Evolutionary conservation across 2,329 filamentous ascomycete species (phyloP).

Genomic region (Trichothecium sympodiale): DNA sequence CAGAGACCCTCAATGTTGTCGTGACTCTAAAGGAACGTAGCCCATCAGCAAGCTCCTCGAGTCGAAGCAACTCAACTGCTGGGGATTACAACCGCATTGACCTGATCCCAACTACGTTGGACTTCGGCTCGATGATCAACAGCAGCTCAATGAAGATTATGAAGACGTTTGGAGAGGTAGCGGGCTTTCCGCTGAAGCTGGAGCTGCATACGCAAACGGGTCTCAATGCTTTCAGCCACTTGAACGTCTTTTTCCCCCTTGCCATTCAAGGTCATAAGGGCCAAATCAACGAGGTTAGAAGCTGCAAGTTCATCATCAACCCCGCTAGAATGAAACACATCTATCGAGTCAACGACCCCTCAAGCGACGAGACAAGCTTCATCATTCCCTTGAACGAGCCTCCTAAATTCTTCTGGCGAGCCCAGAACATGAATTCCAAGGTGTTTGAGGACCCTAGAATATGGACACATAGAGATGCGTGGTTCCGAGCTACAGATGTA

Average conservation of each 20-base stretch:
- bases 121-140: constrained; percentile 50
- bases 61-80: too few species aligned
- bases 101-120: constrained; percentile 24
- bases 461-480: constrained; percentile 32
- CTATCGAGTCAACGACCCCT: constrained; percentile 14
- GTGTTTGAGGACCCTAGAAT: constrained; percentile 16
- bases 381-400: constrained; percentile 38
- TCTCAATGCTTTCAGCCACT: constrained; percentile 11
- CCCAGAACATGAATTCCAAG: constrained; percentile 17
- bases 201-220: constrained; percentile 22
- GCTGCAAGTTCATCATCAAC: constrained; percentile 31
- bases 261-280: constrained; percentile 5
- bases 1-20: too few species aligned
- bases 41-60: too few species aligned
- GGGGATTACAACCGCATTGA: neutral
- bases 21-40: too few species aligned
- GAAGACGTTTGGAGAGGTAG: constrained; percentile 23
- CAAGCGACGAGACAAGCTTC: constrained; percentile 23
- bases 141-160: constrained; percentile 48
- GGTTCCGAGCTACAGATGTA: constrained; percentile 39
- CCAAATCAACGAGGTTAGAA: constrained; percentile 7
- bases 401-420: constrained; percentile 33
- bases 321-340: constrained; percentile 35
- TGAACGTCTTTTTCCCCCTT: constrained; percentile 20
- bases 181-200: constrained; percentile 11